Base-by-base conservation (phyloP, 1,284 basidiomycete genomes). In the Irpex sp. region DNA sequence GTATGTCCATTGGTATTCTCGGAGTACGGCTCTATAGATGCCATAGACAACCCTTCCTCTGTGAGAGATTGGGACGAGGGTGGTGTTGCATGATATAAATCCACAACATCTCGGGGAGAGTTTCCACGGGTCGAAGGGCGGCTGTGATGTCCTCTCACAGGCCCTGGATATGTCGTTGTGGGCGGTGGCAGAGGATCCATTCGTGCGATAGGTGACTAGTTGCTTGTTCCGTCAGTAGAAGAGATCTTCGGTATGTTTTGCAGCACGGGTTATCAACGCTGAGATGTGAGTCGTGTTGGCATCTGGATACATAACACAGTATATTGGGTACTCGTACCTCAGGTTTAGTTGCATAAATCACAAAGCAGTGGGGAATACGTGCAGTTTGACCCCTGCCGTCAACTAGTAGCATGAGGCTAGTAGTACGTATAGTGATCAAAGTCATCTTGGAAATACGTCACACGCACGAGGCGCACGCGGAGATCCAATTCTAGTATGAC, bases 321-420 rank as follows among this genome's bases (percentile, higher is more conserved):
- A 26, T 26, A 26, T 26, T 4, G 26, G 26, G 26, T 26, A 26
- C 26, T 26, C 26, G 26, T 26, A 26, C 26, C 26, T 26, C 61
- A 61, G 26, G 56, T 57, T 59, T 59, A 47, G 58, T 57, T 40
- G 61, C 17, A 62, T 62, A 26, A 26, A 26, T 26, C 26, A 26
- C 26, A 26, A 26, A 26, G 26, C 26, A 26, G 26, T 26, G 26
- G 26, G 26, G 26, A 26, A 26, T 26, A 26, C 26, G 26, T 26
- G 26, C 26, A 26, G 26, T 26, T 26, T 26, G 26, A 26, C 26
- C 26, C 26, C 26, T 26, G 26, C 26, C 26, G 26, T 26, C 26
- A 26, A 26, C 26, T 26, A 26, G 26, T 26, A 26, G 26, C 26
- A 26, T 26, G 26, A 26, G 26, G 26, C 26, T 26, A 26, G 26